These are phyloP conservation scores for Fraxinus greggii DNA, from an alignment of 305 asterid genomes.

Conservation along the genomic window DNA sequence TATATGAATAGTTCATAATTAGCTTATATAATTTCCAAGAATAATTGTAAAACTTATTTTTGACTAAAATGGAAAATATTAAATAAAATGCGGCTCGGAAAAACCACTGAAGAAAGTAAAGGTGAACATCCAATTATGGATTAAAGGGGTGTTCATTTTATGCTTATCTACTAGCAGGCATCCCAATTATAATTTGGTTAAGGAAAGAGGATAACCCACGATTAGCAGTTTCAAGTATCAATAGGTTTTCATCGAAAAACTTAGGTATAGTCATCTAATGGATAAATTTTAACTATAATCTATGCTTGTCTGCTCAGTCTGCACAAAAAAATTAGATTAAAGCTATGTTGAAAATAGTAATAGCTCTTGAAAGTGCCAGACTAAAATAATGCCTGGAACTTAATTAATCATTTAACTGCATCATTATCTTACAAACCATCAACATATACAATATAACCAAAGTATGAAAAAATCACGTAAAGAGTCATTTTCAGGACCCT, in stretches of 20 bases:
- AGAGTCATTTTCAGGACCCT: not conserved
- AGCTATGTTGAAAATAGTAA: not conserved
- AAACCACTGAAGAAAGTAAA: not conserved
- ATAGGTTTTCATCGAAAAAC: not conserved
- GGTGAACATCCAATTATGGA: not conserved
- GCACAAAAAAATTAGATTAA: not conserved
- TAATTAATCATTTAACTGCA: not conserved
- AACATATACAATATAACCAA: not conserved
- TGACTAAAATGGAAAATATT: not conserved
- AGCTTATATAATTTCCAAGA: not conserved
- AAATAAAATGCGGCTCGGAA: not conserved
- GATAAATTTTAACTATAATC: not conserved
- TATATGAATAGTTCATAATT: not conserved
- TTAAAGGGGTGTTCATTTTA: not conserved
- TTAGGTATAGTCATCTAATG: not conserved
- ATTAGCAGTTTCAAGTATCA: not conserved
- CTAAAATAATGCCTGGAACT: not conserved
- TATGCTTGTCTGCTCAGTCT: not conserved
- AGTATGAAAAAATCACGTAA: not conserved
- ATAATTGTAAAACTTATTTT: not conserved
- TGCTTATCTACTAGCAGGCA: not conserved
- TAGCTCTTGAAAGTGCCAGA: not conserved
- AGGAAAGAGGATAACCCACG: not conserved
- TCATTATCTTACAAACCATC: not conserved
- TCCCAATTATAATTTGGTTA: not conserved